phyloP scores from a whole-genome alignment of 2,329 filamentous ascomycete species.

The Tolypocladium capitatum region DNA sequence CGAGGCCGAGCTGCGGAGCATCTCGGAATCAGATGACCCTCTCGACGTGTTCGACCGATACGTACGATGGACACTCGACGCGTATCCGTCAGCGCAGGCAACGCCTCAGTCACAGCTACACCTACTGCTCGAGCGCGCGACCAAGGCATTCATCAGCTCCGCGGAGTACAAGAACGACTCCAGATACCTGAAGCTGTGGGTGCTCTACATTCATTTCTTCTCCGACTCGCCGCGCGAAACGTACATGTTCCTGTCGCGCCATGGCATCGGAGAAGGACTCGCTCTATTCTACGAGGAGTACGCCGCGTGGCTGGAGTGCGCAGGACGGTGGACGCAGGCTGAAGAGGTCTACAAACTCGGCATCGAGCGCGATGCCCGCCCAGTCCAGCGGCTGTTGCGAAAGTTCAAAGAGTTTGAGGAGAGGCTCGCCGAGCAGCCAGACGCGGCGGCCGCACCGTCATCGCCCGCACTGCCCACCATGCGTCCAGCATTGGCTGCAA shows the following conservation, averaged over 20 bases:
- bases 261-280: conserved; percentile 73
- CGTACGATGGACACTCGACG: conserved; percentile 89
- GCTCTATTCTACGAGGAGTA: conserved; percentile 97
- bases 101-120: conserved; percentile 85
- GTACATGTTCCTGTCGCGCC: conserved; percentile 80
- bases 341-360: conserved; percentile 89
- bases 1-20: conserved; percentile 65
- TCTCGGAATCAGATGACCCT: conserved; percentile 84
- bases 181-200: conserved; percentile 84
- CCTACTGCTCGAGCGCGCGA: conserved; percentile 80
- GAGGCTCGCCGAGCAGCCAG: conserved; percentile 53
- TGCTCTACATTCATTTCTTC: conserved; percentile 87
- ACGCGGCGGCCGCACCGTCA: conserved; percentile 52
- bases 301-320: conserved; percentile 78
- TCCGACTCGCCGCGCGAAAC: conserved; percentile 86
- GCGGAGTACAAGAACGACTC: conserved; percentile 90
- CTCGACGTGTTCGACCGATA: conserved; percentile 94
- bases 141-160: conserved; percentile 75
- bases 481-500: conserved; percentile 71
- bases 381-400: conserved; percentile 64
- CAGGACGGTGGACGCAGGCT: conserved; percentile 74
- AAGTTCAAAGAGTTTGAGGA: conserved; percentile 90
- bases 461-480: conserved; percentile 80
- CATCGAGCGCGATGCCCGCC: conserved; percentile 76
- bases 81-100: conserved; percentile 87